Evolutionary conservation across 2,329 filamentous ascomycete genomes (phyloP).

Genomic region (Pseudocercospora pini-densiflorae): DNA sequence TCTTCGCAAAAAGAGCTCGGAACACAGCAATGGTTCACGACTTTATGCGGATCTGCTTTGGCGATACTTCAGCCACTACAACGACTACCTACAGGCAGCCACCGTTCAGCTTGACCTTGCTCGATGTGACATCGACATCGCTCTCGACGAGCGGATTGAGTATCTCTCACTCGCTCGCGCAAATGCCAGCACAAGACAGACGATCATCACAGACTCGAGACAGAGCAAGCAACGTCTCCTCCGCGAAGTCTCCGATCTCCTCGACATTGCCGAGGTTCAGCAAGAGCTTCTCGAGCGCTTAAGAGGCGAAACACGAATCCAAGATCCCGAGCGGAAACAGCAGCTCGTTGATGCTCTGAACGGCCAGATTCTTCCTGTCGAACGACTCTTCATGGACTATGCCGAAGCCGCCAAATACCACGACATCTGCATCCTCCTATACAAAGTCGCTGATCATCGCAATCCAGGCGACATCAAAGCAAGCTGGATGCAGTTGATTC

Average conservation of each 20-base stretch:
- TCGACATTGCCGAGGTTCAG: conserved; percentile 94
- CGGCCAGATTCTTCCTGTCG: conserved; percentile 76
- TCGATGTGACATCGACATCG: conserved; percentile 75
- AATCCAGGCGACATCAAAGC: conserved; percentile 81
- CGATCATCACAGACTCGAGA: conserved; percentile 65
- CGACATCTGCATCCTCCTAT: conserved; percentile 91
- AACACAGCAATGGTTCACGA: conserved; percentile 55
- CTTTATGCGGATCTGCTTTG: conserved; percentile 89
- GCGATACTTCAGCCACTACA: conserved; percentile 85
- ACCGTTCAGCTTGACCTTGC: conserved; percentile 83
- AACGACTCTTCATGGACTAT: conserved; percentile 91
- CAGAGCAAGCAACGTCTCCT: conserved; percentile 79
- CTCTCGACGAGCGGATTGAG: conserved; percentile 84
- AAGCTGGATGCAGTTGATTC: conserved; percentile 84
- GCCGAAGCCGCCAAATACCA: conserved; percentile 91
- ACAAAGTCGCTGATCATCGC: conserved; percentile 87
- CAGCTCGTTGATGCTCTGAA: conserved; percentile 65
- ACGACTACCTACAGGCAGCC: conserved; percentile 84
- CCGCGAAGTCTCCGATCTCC: conserved; percentile 80
- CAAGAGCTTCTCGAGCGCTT: conserved; percentile 85
- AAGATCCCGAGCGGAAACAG: conserved; percentile 64
- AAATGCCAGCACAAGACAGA: conserved; percentile 83
- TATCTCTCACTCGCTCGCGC: conserved; percentile 90
- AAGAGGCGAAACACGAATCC: conserved; percentile 71
- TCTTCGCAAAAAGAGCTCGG: conserved; percentile 73